These are phyloP conservation scores for Aspergillus quadricinctus DNA, from an alignment of 2,329 filamentous ascomycete species.

Conservation along the genomic window DNA sequence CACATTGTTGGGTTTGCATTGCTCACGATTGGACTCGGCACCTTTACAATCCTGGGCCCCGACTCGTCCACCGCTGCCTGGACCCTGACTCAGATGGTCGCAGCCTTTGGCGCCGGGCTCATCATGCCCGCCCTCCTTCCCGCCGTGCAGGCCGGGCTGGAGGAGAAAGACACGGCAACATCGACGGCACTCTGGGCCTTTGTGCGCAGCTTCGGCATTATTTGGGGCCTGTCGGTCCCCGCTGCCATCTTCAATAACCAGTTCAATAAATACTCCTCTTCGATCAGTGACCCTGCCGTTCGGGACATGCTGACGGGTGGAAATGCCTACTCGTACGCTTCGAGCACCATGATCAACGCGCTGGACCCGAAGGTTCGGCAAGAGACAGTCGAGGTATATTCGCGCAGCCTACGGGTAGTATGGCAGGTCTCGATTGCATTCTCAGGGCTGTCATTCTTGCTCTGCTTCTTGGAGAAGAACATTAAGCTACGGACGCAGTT, in stretches of 20 bases:
- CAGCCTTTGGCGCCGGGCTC: conserved; percentile 41
- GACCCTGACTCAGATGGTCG: conserved; percentile 42
- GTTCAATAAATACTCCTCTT: neutral
- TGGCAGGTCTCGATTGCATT: conserved; percentile 36
- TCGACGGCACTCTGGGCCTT: neutral
- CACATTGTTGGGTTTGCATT: conserved; percentile 38
- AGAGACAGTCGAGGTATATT: conserved; percentile 21
- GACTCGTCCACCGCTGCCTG: conserved; percentile 36
- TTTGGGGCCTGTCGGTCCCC: conserved; percentile 3
- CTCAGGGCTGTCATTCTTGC: conserved; percentile 27
- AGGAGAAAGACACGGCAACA: neutral
- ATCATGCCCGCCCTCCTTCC: conserved; percentile 41
- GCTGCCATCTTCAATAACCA: conserved; percentile 3
- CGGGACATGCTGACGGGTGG: neutral
- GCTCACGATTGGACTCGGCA: conserved; percentile 39
- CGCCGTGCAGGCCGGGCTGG: conserved; percentile 37
- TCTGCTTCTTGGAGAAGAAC: conserved; percentile 34
- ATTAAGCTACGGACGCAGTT: conserved; percentile 35
- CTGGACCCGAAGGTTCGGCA: neutral
- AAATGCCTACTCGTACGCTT: neutral
- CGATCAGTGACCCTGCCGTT: neutral
- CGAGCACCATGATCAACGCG: neutral
- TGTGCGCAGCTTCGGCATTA: conserved; percentile 2
- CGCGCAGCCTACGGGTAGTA: conserved; percentile 28
- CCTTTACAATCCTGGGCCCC: conserved; percentile 39